These are phyloP conservation scores for Mycosphaerella arachidis DNA, from an alignment of 2,329 filamentous ascomycete genomes.

Conservation along the genomic window DNA sequence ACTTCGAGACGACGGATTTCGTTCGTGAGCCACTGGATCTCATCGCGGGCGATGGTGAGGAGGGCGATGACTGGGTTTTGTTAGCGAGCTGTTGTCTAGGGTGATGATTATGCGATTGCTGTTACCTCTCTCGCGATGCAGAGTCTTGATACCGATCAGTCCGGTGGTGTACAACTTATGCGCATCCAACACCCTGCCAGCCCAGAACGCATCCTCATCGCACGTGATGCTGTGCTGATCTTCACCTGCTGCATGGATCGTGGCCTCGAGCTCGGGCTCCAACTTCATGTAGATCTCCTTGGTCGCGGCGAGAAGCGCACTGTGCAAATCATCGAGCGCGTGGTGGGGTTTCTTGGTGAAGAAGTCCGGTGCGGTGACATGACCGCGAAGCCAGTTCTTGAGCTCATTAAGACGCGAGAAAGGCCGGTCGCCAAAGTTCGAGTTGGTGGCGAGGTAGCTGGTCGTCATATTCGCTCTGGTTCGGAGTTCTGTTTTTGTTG, in stretches of 20 bases:
- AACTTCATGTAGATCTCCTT: conserved; percentile 9
- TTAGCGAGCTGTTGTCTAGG: not conserved
- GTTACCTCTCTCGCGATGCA: not conserved
- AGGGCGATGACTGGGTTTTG: not conserved
- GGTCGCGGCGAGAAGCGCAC: conserved; percentile 4
- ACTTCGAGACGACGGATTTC: conserved; percentile 13
- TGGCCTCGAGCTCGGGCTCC: conserved; percentile 14
- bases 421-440: not conserved
- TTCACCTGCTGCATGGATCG: conserved; percentile 3
- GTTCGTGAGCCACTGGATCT: conserved; percentile 14
- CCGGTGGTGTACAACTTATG: conserved; percentile 1
- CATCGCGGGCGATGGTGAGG: conserved; percentile 10
- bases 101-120: not conserved
- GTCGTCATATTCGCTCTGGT: not conserved
- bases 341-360: conserved; percentile 9
- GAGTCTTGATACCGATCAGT: not conserved
- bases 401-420: conserved; percentile 6
- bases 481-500: not conserved
- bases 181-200: conserved; percentile 6
- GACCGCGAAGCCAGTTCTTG: conserved; percentile 12
- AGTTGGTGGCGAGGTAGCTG: not conserved
- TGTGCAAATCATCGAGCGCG: conserved; percentile 7
- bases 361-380: conserved; percentile 8
- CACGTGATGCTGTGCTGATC: conserved; percentile 7
- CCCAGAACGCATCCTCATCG: conserved; percentile 11